Percentiles rank a stretch among this genome's conserved stretches.
Evolutionary conservation across 1,284 basidiomycete species (phyloP).

Genomic region (Sphaerobolus stellatus): DNA sequence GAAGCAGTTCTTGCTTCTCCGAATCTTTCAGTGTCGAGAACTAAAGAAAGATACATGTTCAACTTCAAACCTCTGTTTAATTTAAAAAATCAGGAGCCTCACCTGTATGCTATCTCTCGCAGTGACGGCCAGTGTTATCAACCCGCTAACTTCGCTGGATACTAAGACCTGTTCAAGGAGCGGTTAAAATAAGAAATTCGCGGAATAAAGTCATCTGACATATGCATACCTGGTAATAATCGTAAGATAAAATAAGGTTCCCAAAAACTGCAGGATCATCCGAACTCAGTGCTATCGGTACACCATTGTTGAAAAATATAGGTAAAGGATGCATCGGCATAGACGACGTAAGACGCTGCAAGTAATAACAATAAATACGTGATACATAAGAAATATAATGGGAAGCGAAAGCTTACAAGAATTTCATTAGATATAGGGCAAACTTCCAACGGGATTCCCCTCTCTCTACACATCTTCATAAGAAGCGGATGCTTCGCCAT

Average conservation of each 20-base stretch:
- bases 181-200: background rate
- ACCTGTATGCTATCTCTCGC: constrained; percentile 67
- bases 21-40: constrained; percentile 49
- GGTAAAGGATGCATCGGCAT: constrained; percentile 75
- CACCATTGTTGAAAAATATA: constrained; percentile 65
- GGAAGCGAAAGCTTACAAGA: constrained; percentile 44
- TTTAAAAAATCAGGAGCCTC: constrained; percentile 16
- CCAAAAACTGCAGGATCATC: constrained; percentile 78
- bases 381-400: constrained; percentile 2
- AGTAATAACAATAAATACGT: constrained; percentile 1
- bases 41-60: constrained; percentile 33
- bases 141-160: constrained; percentile 61
- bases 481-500: constrained; percentile 72
- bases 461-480: constrained; percentile 63
- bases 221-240: constrained; percentile 61
- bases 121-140: constrained; percentile 57
- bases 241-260: constrained; percentile 71
- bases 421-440: constrained; percentile 78
- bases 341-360: constrained; percentile 68
- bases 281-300: constrained; percentile 66
- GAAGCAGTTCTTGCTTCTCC: constrained; percentile 48
- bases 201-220: background rate
- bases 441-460: constrained; percentile 64
- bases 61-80: too few relatives aligned
- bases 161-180: constrained; percentile 58